These are phyloP conservation scores for Drechslerella stenobrocha DNA, from an alignment of 2,329 filamentous ascomycete species.

Conservation along the genomic window DNA sequence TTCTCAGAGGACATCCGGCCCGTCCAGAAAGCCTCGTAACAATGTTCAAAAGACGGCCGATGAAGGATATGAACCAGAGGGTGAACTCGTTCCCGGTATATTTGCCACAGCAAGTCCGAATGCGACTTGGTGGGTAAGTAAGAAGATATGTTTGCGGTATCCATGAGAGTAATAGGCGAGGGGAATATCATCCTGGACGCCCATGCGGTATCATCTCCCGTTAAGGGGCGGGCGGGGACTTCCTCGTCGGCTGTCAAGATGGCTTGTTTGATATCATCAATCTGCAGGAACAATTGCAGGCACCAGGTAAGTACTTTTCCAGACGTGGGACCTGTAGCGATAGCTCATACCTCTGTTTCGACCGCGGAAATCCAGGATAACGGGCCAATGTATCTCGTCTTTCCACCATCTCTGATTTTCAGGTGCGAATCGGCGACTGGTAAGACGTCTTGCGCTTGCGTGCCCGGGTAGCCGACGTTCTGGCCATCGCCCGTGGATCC, in stretches of 20 bases:
- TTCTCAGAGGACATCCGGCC: slow-evolving; percentile 24
- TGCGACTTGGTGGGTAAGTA: slow-evolving; percentile 39
- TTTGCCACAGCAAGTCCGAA: slow-evolving; percentile 41
- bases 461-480: slow-evolving; percentile 20
- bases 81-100: slow-evolving; percentile 35
- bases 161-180: slow-evolving; percentile 18
- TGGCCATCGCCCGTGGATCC: slow-evolving; percentile 16
- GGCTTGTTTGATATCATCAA: slow-evolving; percentile 46
- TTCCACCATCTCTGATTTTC: slow-evolving; percentile 35
- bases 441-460: slow-evolving; percentile 32
- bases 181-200: slow-evolving; percentile 47
- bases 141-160: slow-evolving; percentile 26
- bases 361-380: slow-evolving; percentile 45
- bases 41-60: slow-evolving; percentile 30
- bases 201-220: slow-evolving; percentile 25
- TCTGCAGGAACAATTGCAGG: slow-evolving; percentile 5
- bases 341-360: slow-evolving; percentile 40
- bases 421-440: slow-evolving; percentile 42
- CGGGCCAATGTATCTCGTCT: slow-evolving; percentile 39
- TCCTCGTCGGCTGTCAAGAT: slow-evolving; percentile 23
- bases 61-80: slow-evolving; percentile 40
- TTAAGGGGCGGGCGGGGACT: slow-evolving; percentile 1
- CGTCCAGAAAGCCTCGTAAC: slow-evolving; percentile 33
- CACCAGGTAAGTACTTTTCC: background rate
- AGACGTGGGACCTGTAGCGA: background rate